These are phyloP conservation scores for Podaxis mareebaensis DNA, from an alignment of 768 basidiomycete genomes.

Conservation along the genomic window DNA sequence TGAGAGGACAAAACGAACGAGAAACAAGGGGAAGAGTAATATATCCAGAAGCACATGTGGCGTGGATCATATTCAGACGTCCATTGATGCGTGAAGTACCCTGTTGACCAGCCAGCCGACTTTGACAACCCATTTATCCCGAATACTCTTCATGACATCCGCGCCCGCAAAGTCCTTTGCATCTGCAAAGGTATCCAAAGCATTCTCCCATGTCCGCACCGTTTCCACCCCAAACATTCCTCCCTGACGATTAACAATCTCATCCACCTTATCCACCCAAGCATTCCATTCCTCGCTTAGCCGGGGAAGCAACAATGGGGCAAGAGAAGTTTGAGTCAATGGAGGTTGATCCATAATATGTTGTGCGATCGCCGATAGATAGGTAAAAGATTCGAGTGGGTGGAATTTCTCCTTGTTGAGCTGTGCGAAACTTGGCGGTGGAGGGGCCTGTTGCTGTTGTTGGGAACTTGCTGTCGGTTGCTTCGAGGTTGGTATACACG, in stretches of 20 bases:
- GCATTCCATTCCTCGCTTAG: constrained; percentile 74
- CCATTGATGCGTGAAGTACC: constrained; percentile 37
- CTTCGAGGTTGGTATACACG: constrained; percentile 44
- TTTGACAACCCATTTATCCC: constrained; percentile 69
- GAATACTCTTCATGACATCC: constrained; percentile 37
- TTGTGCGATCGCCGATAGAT: constrained; percentile 67
- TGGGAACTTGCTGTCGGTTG: constrained; percentile 26
- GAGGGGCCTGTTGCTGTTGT: constrained; percentile 34
- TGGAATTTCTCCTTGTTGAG: constrained; percentile 67
- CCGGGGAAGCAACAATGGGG: constrained; percentile 60
- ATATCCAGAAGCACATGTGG: neutral
- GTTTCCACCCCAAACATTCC: constrained; percentile 81
- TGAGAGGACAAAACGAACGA: neutral
- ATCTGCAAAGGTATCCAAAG: constrained; percentile 65
- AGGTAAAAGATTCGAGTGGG: constrained; percentile 72
- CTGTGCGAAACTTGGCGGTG: constrained; percentile 35
- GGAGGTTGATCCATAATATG: constrained; percentile 70
- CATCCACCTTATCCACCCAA: constrained; percentile 73
- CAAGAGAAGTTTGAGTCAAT: constrained; percentile 60
- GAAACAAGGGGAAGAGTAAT: constrained; percentile 5
- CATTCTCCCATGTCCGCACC: constrained; percentile 67
- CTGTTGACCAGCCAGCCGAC: constrained; percentile 80
- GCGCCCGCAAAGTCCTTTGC: constrained; percentile 41
- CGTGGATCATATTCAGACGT: constrained; percentile 21
- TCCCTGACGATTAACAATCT: constrained; percentile 66